A percentile compares a stretch with the other conserved stretches of the same genome.
Evolutionary conservation across 495 filamentous ascomycete genomes (phyloP).

Genomic region (Aspergillus taichungensis): DNA sequence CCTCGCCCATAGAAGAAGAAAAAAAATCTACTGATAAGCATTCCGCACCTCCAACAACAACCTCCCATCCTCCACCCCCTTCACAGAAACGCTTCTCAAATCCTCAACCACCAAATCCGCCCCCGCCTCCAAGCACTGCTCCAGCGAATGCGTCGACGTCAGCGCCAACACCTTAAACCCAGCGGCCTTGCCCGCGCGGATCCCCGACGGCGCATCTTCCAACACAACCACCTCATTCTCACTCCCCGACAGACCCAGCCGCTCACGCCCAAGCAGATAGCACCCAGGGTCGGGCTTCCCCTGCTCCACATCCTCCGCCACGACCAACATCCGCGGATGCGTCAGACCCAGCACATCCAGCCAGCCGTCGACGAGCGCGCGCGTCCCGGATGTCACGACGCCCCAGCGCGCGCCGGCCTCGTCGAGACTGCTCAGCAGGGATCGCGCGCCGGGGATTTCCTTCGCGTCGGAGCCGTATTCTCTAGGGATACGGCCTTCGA

Average conservation of each 20-base stretch:
- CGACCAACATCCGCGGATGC: conserved; percentile 62
- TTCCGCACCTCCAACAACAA: conserved; percentile 47
- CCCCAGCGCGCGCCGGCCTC: conserved; percentile 61
- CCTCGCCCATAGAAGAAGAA: no score
- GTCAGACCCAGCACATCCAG: conserved; percentile 68
- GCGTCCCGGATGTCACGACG: conserved; percentile 85
- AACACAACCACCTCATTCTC: conserved; percentile 62
- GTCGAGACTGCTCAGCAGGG: conserved; percentile 50
- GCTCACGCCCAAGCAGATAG: conserved; percentile 63
- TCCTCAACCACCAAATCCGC: conserved; percentile 87
- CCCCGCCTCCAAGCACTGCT: conserved; percentile 59
- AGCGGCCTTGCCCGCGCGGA: conserved; percentile 77
- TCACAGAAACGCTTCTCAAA: conserved; percentile 58
- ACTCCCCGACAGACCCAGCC: conserved; percentile 40
- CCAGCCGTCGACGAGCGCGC: conserved; percentile 79
- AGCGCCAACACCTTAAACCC: conserved; percentile 85
- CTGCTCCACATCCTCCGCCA: conserved; percentile 73
- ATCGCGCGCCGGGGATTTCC: conserved; percentile 67
- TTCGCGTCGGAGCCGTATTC: conserved; percentile 66
- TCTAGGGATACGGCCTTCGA: conserved; percentile 71
- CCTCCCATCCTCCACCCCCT: conserved; percentile 40
- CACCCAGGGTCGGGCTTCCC: conserved; percentile 85
- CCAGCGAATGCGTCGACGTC: conserved; percentile 71
- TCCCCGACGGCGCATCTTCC: conserved; percentile 91
- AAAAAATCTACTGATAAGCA: conserved; percentile 27